Conservation (phyloP, 108 stramenopile genomes). For the Cyclotella baltica region DNA sequence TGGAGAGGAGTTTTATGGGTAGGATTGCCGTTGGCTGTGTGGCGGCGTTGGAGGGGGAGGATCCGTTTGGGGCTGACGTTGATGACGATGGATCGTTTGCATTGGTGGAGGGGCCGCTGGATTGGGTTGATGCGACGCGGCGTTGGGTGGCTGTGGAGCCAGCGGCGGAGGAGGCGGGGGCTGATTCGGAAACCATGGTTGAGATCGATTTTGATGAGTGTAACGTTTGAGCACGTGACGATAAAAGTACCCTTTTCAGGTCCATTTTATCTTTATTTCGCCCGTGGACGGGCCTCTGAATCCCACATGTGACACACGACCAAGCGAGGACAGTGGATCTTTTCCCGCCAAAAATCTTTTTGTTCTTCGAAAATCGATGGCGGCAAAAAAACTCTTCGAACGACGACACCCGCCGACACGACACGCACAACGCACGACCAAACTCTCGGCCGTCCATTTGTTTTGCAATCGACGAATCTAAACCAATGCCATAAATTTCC, state of each 20-base stretch:
- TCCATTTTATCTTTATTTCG: too few species aligned
- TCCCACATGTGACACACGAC: too few species aligned
- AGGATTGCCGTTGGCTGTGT: neutral
- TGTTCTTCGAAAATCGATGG: neutral
- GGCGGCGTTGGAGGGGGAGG: slow-evolving; percentile 3
- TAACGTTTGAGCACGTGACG: too few species aligned
- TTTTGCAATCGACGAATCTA: too few species aligned
- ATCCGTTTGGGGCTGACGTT: neutral
- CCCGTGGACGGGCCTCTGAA: too few species aligned
- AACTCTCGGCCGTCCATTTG: neutral
- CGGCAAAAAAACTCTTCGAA: too few species aligned
- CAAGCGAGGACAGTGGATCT: too few species aligned
- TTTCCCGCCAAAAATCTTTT: slow-evolving; percentile 6
- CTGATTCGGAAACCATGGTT: slow-evolving; percentile 34
- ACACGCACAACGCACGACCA: too few species aligned
- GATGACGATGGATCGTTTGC: neutral
- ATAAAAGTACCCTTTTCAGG: too few species aligned
- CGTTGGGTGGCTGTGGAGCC: slow-evolving; percentile 38
- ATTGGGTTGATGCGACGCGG: slow-evolving; percentile 4
- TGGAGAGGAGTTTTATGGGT: slow-evolving; percentile 30
- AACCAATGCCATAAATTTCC: too few species aligned
- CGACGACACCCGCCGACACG: too few species aligned
- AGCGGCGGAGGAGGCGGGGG: slow-evolving; percentile 6
- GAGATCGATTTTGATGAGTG: neutral
- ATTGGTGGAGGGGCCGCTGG: slow-evolving; percentile 1